Evolutionary conservation across 164 flowering plant species (phyloP), one percentile per base, ranked within the genome.

Genomic region (Litsea cubeba): DNA sequence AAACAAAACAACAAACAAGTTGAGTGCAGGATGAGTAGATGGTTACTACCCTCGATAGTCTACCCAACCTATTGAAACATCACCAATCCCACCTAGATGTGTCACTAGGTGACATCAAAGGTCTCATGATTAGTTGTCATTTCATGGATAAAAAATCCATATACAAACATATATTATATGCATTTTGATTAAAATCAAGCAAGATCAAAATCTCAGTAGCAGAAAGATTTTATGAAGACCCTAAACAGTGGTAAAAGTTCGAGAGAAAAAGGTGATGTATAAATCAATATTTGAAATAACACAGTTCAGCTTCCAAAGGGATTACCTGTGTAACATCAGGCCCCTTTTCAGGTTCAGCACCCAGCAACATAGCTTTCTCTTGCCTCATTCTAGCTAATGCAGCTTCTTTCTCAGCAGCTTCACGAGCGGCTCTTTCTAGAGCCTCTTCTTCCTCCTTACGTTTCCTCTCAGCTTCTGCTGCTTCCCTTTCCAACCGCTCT

Each of bases 371-470:
- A 60, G 93, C 94, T 83, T 95, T 95, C 85, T 92, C 91, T 77
- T 95, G 85, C 60, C 95, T 87, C 77, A 89, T 78, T 82, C 85
- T 88, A 72, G 87, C 90, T 40, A 87, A 74, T 62, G 87, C 92
- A 78, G 97, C 97, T 86, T 91, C 92, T 85, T 80, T 95, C 77
- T 95, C 94, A 65, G 90, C 97, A 77, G 95, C 95, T 83, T 90
- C 99, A 71, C 80, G 89, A n/a, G 83, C 90, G 75, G 87, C 97
- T 85, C 90, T 90, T 82, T 88, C 90, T 71, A 76, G 90, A 73
- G 97, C 95, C 83, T 95, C 97, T 79, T 88, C 95, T 82, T 95
- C 98, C 84, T 94, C 98, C 85, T 88, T 87, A 6, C 77, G 88
- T 79, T 86, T 89, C 82, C 90, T 90, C 85, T 93, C 97, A 79